A percentile compares a stretch with the other conserved stretches of the same genome.
These are phyloP conservation scores for Schizochytrium sp. DNA, from an alignment of 108 stramenopile species.

Conservation along the genomic window DNA sequence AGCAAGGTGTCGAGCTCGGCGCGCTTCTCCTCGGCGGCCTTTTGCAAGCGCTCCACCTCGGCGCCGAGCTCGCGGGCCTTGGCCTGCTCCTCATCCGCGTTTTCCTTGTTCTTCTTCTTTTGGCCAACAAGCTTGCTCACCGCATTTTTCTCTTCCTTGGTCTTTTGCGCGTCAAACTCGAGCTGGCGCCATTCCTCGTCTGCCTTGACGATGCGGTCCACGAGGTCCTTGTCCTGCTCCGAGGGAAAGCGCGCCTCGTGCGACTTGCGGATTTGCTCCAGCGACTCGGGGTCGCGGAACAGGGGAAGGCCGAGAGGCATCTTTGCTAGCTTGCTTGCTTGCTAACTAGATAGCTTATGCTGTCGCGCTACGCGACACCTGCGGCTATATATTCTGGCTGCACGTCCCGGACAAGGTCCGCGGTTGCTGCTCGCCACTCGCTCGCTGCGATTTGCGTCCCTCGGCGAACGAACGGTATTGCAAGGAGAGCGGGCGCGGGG, in stretches of 20 bases:
- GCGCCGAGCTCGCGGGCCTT: conserved; percentile 71
- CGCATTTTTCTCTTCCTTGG: conserved; percentile 70
- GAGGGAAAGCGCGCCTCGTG: neutral
- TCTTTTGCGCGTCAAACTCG: neutral
- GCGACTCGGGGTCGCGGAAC: conserved; percentile 3
- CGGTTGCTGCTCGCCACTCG: too few species aligned
- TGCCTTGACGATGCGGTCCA: conserved; percentile 7
- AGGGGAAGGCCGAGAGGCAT: neutral
- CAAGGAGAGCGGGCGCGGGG: too few species aligned
- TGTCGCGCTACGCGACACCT: neutral
- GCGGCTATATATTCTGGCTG: neutral
- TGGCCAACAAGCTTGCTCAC: conserved; percentile 80
- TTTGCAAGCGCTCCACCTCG: conserved; percentile 40
- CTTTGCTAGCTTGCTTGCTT: neutral
- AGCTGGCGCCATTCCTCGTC: conserved; percentile 19
- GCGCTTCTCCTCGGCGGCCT: conserved; percentile 42
- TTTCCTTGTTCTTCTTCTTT: conserved; percentile 82
- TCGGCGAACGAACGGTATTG: too few species aligned
- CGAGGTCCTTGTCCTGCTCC: neutral
- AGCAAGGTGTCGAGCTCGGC: conserved; percentile 49
- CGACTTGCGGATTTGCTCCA: neutral
- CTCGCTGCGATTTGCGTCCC: too few species aligned
- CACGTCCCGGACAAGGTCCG: neutral
- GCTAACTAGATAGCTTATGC: too few species aligned
- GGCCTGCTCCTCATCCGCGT: conserved; percentile 69